Conservation (phyloP, 176 grass and related monocot genomes). For the Hyparrhenia diplandra region DNA sequence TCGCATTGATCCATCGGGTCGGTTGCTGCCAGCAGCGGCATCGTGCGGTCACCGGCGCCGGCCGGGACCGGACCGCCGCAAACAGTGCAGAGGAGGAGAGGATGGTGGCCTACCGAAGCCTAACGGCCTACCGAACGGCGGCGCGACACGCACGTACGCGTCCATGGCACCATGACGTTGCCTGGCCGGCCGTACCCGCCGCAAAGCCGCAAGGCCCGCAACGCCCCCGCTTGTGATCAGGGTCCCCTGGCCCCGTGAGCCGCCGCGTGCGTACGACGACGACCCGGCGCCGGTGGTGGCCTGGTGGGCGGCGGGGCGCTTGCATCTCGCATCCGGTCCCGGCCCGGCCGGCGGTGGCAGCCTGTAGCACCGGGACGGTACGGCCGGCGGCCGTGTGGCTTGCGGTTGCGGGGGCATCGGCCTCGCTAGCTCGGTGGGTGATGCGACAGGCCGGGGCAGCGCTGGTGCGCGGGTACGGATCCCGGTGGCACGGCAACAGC, state of each 20-base stretch:
- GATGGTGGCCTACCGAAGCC: background rate
- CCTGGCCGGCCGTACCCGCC: background rate
- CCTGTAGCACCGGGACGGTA: background rate
- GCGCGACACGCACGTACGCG: conserved; percentile 7
- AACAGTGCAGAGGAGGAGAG: background rate
- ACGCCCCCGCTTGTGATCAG: background rate
- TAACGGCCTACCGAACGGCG: background rate
- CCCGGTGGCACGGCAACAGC: conserved; percentile 31
- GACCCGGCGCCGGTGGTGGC: background rate
- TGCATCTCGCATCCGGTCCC: no score
- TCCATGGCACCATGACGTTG: background rate
- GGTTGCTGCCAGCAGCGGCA: background rate
- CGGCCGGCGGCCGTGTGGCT: background rate
- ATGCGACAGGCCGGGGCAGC: background rate
- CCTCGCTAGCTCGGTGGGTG: background rate
- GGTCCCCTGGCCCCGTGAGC: background rate
- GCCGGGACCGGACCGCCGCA: background rate
- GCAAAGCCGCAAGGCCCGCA: background rate
- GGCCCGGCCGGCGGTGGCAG: background rate
- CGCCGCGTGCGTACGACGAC: background rate
- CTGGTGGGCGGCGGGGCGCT: no score
- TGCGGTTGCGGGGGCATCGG: no score
- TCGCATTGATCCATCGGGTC: background rate
- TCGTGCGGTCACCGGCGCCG: background rate
- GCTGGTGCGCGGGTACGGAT: background rate